Evolutionary conservation across 768 basidiomycete species (phyloP).

Genomic region (Boletus edulis): DNA sequence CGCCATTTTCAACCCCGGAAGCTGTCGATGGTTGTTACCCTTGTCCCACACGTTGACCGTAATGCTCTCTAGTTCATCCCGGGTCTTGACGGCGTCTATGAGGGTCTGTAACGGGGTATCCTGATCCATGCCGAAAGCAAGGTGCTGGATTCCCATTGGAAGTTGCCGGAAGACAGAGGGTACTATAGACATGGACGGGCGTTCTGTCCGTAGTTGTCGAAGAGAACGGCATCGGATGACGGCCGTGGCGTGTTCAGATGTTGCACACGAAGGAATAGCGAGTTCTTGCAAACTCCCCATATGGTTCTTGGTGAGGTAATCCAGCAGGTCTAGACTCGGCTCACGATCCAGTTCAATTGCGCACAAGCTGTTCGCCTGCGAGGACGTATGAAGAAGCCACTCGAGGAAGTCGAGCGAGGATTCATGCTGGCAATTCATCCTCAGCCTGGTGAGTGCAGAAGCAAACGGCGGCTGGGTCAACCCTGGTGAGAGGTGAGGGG

Average conservation of each 20-base stretch:
- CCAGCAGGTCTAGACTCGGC: slow-evolving; percentile 52
- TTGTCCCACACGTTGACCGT: slow-evolving; percentile 55
- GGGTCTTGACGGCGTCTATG: slow-evolving; percentile 50
- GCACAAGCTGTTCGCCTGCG: slow-evolving; percentile 41
- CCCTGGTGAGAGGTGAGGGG: slow-evolving; percentile 45
- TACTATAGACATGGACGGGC: slow-evolving; percentile 38
- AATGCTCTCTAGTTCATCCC: slow-evolving; percentile 43
- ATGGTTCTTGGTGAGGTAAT: slow-evolving; percentile 52
- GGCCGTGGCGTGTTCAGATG: slow-evolving; percentile 44
- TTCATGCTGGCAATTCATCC: slow-evolving; percentile 63
- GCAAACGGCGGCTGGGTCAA: slow-evolving; percentile 40
- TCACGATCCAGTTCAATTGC: slow-evolving; percentile 60
- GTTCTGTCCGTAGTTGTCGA: slow-evolving; percentile 55
- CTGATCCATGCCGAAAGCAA: slow-evolving; percentile 60
- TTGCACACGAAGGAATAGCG: slow-evolving; percentile 52
- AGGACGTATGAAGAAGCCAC: slow-evolving; percentile 67
- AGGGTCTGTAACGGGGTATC: slow-evolving; percentile 54
- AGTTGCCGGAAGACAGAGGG: slow-evolving; percentile 46
- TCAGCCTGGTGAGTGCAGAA: slow-evolving; percentile 49
- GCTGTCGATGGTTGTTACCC: slow-evolving; percentile 47
- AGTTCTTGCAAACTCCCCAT: slow-evolving; percentile 50
- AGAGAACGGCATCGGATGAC: slow-evolving; percentile 50
- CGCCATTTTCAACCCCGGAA: slow-evolving; percentile 56
- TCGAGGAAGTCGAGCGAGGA: slow-evolving; percentile 62
- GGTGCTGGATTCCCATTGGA: slow-evolving; percentile 47